These are phyloP conservation scores for Phoma sp. DNA, from an alignment of 2,329 filamentous ascomycete species.

Conservation along the genomic window DNA sequence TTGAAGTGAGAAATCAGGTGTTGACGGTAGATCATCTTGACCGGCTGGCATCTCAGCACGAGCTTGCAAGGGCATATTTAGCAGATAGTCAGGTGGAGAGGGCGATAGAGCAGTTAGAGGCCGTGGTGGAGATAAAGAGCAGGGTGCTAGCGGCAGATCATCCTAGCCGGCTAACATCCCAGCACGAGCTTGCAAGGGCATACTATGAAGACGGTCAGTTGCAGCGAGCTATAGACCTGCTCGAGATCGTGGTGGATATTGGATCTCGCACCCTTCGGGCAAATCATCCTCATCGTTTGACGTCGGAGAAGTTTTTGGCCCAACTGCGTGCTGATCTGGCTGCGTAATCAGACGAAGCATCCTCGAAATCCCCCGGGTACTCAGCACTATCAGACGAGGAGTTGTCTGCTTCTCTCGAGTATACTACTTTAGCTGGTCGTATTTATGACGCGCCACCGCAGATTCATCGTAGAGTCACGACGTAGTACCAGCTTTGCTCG, in stretches of 20 bases:
- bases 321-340: neutral
- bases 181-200: constrained; percentile 13
- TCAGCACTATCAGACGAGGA: no score
- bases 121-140: neutral
- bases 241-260: neutral
- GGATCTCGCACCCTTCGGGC: no score
- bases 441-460: no score
- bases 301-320: no score
- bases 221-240: constrained; percentile 7
- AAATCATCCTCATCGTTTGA: no score
- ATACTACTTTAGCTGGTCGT: no score
- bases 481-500: no score
- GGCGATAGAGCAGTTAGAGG: constrained; percentile 13
- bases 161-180: constrained; percentile 1
- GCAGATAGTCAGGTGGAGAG: constrained; percentile 9
- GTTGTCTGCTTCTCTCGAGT: no score
- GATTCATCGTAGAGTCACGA: no score
- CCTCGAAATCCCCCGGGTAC: no score
- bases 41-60: constrained; percentile 12
- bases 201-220: constrained; percentile 9
- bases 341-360: no score
- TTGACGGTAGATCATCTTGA: neutral
- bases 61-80: constrained; percentile 6
- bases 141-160: neutral
- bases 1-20: neutral